Evolutionary conservation across 106 monocot species (phyloP).

Genomic region (Acorus gramineus): DNA sequence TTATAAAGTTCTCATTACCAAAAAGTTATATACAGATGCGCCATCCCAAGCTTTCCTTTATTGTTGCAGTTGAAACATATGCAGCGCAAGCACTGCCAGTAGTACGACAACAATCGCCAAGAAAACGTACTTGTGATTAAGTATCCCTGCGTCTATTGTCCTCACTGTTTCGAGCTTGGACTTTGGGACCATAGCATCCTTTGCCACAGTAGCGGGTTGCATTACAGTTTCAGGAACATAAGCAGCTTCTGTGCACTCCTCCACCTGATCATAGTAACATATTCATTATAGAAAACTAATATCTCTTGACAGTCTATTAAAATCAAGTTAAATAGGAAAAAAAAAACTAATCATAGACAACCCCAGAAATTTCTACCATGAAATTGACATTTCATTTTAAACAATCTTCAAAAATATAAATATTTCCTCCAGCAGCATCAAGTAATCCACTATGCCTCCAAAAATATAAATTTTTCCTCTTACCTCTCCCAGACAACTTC

Average conservation of each 20-base stretch:
- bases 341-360: background rate
- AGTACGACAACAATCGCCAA: slow-evolving; percentile 25
- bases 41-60: too few species aligned
- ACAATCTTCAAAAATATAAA: too few species aligned
- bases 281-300: background rate
- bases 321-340: background rate
- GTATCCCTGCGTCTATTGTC: slow-evolving; percentile 32
- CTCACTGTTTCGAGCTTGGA: slow-evolving; percentile 26
- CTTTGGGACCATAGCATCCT: slow-evolving; percentile 10
- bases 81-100: slow-evolving; percentile 17
- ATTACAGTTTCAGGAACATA: background rate
- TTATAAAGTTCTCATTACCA: too few species aligned
- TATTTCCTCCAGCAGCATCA: too few species aligned
- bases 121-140: slow-evolving; percentile 25
- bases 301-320: background rate
- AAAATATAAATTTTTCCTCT: too few species aligned
- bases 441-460: too few species aligned
- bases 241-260: background rate
- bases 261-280: slow-evolving; percentile 11
- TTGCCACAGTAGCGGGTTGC: slow-evolving; percentile 11
- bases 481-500: too few species aligned
- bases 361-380: too few species aligned
- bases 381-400: too few species aligned
- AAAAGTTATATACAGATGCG: too few species aligned
- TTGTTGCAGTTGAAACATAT: slow-evolving; percentile 5